Conservation (phyloP, 306 rosid species). For the Phaseolus lunatus region DNA sequence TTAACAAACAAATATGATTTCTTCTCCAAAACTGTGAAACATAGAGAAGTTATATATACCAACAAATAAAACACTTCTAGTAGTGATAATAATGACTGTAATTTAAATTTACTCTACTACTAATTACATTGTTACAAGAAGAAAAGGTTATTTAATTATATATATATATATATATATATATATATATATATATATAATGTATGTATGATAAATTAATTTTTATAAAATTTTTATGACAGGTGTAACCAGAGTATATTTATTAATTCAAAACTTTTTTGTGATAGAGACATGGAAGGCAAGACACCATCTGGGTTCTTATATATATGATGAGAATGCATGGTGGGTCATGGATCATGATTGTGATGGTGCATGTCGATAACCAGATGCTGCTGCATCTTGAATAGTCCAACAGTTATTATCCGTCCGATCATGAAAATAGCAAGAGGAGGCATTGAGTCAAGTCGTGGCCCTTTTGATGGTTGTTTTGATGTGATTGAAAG, state of each 20-base stretch:
- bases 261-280: not conserved
- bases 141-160: not conserved
- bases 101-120: not conserved
- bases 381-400: not conserved
- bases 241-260: not conserved
- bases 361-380: constrained; percentile 31
- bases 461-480: constrained; percentile 10
- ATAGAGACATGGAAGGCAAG: constrained; percentile 13
- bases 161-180: not conserved
- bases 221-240: not conserved
- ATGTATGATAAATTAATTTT: not conserved
- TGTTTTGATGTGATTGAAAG: constrained; percentile 18
- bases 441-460: not conserved
- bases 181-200: too few relatives aligned
- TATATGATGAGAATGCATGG: constrained; percentile 13
- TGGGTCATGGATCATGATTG: constrained; percentile 25
- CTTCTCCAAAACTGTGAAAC: constrained; percentile 9
- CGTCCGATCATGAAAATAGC: constrained; percentile 17
- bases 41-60: not conserved
- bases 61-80: not conserved
- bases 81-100: not conserved
- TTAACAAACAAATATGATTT: not conserved
- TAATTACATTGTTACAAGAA: not conserved
- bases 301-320: constrained; percentile 18
- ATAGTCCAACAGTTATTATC: not conserved